phyloP scores from a whole-genome alignment of 2,329 filamentous ascomycete species.

The Grosmannia clavigera region DNA sequence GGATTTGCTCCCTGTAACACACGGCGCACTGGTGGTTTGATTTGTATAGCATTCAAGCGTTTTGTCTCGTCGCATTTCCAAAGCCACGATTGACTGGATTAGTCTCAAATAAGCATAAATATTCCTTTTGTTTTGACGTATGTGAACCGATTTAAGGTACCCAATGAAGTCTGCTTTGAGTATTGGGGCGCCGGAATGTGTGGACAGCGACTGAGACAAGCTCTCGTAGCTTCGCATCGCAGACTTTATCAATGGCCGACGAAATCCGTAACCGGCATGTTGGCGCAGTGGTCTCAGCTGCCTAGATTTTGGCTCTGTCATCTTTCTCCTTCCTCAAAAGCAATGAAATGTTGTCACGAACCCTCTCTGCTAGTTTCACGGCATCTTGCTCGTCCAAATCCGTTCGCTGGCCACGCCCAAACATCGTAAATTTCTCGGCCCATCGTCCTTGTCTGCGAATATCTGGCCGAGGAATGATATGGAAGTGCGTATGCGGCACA shows the following conservation, averaged over 20 bases:
- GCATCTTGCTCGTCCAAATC: constrained; percentile 71
- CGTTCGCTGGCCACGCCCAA: constrained; percentile 58
- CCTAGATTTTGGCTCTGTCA: neutral
- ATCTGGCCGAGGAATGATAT: constrained; percentile 78
- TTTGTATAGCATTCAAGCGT: neutral
- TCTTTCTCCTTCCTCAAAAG: neutral
- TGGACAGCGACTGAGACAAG: too few species aligned
- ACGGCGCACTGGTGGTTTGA: neutral
- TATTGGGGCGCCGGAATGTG: too few species aligned
- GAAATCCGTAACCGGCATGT: neutral
- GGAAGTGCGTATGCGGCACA: constrained; percentile 88
- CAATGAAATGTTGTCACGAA: constrained; percentile 8
- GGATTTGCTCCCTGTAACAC: neutral
- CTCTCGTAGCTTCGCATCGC: neutral
- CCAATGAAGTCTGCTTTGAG: too few species aligned
- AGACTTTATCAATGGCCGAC: too few species aligned
- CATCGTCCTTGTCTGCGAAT: constrained; percentile 38
- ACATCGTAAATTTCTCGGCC: constrained; percentile 68
- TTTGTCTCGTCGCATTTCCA: neutral
- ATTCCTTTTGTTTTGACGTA: neutral
- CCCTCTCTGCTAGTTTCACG: constrained; percentile 34
- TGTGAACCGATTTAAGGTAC: neutral
- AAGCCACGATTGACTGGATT: neutral
- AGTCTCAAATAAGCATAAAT: neutral
- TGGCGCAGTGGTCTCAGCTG: neutral